Evolutionary conservation across 345 rosid species (phyloP).

Genomic region (Citrus glauca): DNA sequence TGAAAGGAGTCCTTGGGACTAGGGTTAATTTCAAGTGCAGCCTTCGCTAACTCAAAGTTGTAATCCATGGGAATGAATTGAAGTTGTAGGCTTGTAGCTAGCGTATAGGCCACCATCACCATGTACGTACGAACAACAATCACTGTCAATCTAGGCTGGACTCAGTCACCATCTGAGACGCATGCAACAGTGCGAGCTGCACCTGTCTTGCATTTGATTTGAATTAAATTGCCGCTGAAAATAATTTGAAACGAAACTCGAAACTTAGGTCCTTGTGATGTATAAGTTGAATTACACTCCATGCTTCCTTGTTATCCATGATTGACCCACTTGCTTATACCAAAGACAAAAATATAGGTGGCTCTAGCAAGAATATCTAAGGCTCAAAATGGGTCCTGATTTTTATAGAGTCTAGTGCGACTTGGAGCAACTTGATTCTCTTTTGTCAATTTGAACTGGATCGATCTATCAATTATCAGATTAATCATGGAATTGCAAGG

Average conservation of each 20-base stretch:
- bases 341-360: slow-evolving; percentile 17
- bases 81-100: background rate
- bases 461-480: background rate
- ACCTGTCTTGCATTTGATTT: slow-evolving; percentile 20
- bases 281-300: slow-evolving; percentile 4
- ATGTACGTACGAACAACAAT: slow-evolving; percentile 6
- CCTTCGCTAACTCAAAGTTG: slow-evolving; percentile 3
- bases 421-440: background rate
- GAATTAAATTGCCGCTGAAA: background rate
- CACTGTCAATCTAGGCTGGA: slow-evolving; percentile 41
- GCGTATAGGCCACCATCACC: slow-evolving; percentile 15
- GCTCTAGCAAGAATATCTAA: slow-evolving; percentile 1
- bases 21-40: background rate
- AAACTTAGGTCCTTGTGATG: slow-evolving; percentile 14
- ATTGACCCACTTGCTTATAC: slow-evolving; percentile 25
- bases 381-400: slow-evolving; percentile 12
- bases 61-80: slow-evolving; percentile 8
- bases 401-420: background rate
- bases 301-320: slow-evolving; percentile 13
- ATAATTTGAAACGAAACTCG: slow-evolving; percentile 16
- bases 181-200: slow-evolving; percentile 22
- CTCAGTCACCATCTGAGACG: slow-evolving; percentile 12
- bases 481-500: background rate
- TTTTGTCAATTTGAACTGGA: background rate
- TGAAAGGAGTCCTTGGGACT: background rate